A percentile compares a stretch with the other conserved stretches of the same genome.
Conservation (phyloP, 2,329 filamentous ascomycete species). For the Aspergillus sp. region DNA sequence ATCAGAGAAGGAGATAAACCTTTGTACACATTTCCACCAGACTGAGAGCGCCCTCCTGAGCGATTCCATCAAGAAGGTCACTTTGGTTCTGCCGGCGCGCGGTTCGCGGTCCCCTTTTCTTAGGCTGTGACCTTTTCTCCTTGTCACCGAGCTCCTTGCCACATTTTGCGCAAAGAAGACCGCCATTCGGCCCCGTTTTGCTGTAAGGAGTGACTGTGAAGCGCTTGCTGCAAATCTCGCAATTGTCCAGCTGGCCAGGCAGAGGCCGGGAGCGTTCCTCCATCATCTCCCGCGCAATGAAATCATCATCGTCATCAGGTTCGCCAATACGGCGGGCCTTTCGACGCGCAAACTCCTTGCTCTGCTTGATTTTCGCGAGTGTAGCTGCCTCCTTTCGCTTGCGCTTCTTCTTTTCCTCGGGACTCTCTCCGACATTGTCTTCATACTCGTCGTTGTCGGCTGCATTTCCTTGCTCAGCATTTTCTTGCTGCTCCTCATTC, state of each 20-base stretch:
- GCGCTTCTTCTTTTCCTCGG: conserved; percentile 57
- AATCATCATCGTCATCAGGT: conserved; percentile 52
- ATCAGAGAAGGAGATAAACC: conserved; percentile 28
- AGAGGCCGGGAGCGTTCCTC: conserved; percentile 61
- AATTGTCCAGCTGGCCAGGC: conserved; percentile 89
- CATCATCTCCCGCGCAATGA: conserved; percentile 56
- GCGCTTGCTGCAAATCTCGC: conserved; percentile 79
- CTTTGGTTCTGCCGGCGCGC: conserved; percentile 79
- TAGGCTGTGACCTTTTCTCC: conserved; percentile 60
- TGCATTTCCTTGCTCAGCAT: conserved; percentile 35
- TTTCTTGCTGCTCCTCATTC: conserved; percentile 31
- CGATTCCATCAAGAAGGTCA: conserved; percentile 76
- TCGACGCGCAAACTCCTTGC: conserved; percentile 55
- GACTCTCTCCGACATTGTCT: conserved; percentile 46
- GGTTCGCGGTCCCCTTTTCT: conserved; percentile 59
- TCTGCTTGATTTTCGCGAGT: conserved; percentile 52
- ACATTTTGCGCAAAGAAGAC: conserved; percentile 82
- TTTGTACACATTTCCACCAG: conserved; percentile 63
- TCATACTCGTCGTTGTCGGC: conserved; percentile 38
- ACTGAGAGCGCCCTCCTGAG: conserved; percentile 47
- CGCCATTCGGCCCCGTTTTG: conserved; percentile 78
- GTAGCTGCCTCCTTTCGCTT: conserved; percentile 58
- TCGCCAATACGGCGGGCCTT: conserved; percentile 48
- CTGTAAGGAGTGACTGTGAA: conserved; percentile 94
- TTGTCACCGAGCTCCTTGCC: conserved; percentile 74